Percentiles rank a stretch among this genome's conserved stretches.
Conservation (phyloP, 2,329 filamentous ascomycete genomes). For the Blastomyces emzantsi region DNA sequence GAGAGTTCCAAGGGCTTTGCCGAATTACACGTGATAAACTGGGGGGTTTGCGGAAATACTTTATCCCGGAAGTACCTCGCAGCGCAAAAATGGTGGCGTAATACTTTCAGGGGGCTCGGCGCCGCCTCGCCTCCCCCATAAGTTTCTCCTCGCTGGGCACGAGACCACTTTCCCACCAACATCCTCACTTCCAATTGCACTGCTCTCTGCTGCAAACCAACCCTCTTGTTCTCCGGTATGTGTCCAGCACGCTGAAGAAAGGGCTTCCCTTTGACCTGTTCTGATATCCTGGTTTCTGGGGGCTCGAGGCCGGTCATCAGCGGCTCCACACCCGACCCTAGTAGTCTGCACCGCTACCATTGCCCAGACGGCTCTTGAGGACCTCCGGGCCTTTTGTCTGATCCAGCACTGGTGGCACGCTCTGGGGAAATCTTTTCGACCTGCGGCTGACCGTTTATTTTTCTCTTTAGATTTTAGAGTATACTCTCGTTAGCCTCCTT, state of each 20-base stretch:
- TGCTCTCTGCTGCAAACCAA: too few relatives aligned
- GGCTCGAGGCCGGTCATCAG: not conserved
- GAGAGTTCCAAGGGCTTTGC: not conserved
- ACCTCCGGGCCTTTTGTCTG: not conserved
- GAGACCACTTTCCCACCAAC: conserved; percentile 24
- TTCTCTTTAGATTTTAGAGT: not conserved
- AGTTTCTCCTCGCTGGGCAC: conserved; percentile 19
- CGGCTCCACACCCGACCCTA: not conserved
- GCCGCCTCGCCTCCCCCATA: not conserved
- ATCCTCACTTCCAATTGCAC: not conserved
- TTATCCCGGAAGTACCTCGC: not conserved
- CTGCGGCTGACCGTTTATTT: not conserved
- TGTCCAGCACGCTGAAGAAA: not conserved
- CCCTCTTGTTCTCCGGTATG: not conserved
- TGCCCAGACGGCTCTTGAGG: not conserved
- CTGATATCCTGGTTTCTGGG: not conserved
- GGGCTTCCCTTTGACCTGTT: too few relatives aligned
- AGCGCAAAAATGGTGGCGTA: not conserved
- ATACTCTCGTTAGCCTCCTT: not conserved
- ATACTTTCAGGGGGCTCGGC: not conserved
- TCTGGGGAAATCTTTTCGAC: not conserved
- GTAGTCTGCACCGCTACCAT: not conserved
- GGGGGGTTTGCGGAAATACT: not conserved
- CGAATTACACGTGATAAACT: not conserved
- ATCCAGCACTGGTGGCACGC: not conserved